Base-by-base conservation (phyloP, 139 green algal genomes). In the Edaphochlamys debaryana region DNA sequence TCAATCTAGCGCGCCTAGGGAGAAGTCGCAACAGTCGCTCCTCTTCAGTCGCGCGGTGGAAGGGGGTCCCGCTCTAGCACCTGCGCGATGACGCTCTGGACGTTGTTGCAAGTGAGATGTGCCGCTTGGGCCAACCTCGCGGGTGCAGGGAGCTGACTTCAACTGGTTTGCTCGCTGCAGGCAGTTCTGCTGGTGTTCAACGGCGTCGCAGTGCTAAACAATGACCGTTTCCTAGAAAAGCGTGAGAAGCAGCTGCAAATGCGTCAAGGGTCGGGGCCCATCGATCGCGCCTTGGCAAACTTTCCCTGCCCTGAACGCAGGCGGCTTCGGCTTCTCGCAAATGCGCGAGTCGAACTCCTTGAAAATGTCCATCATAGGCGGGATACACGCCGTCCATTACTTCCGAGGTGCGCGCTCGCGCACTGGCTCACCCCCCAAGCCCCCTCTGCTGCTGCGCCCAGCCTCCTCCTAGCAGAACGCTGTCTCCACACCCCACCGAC, bases 211-310 rank as follows among this genome's bases (percentile, higher is more conserved):
- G 87, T 99, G 2, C 84, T 99, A 0, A 98, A 99, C 86, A 98
- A 98, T 62, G 93, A 98, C 4, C 87, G 96, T 0, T 98, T 98
- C 72, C 78, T 99, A 27, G 94, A 97, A 36, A 92, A 93, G 71
- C 92, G 91, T 96, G 67, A 89, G 94, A 48, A 30, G 1, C 4
- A 34, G n/a, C n/a, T n/a, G n/a, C n/a, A n/a, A n/a, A n/a, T n/a
- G n/a, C n/a, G n/a, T n/a, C n/a, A n/a, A n/a, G n/a, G n/a, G n/a
- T n/a, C n/a, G n/a, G n/a, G n/a, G n/a, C n/a, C n/a, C n/a, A n/a
- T n/a, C n/a, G n/a, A n/a, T n/a, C n/a, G n/a, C n/a, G n/a, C n/a
- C n/a, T n/a, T n/a, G n/a, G n/a, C n/a, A n/a, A n/a, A n/a, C n/a
- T n/a, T n/a, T n/a, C n/a, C n/a, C n/a, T n/a, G n/a, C 63, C 5